Conservation (phyloP, 2,329 filamentous ascomycete species). For the Pseudocercospora cruenta region DNA sequence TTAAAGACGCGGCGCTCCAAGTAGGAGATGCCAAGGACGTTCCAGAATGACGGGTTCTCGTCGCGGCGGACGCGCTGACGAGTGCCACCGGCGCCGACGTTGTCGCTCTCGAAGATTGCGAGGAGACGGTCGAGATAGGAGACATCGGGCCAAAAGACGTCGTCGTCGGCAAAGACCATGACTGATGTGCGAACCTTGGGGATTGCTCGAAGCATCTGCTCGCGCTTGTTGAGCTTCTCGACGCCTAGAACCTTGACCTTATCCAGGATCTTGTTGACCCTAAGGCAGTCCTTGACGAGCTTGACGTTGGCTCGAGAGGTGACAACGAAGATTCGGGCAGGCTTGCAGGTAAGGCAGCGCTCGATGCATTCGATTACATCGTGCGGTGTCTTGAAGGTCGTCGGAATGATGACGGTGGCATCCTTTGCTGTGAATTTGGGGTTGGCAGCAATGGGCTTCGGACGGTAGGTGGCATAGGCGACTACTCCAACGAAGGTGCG, state of each 20-base stretch:
- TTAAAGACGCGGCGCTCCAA: slow-evolving; percentile 67
- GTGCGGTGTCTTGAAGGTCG: slow-evolving; percentile 37
- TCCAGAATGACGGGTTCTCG: slow-evolving; percentile 42
- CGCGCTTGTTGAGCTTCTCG: slow-evolving; percentile 40
- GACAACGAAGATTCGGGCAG: slow-evolving; percentile 36
- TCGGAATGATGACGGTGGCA: slow-evolving; percentile 40
- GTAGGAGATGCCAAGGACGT: slow-evolving; percentile 63
- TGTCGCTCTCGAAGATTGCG: slow-evolving; percentile 47
- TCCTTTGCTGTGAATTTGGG: slow-evolving; percentile 35
- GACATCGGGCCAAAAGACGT: slow-evolving; percentile 39
- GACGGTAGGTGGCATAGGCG: slow-evolving; percentile 34
- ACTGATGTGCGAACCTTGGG: slow-evolving; percentile 34
- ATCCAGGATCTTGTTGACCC: slow-evolving; percentile 1
- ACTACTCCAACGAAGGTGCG: slow-evolving; percentile 37
- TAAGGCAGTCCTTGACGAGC: slow-evolving; percentile 22
- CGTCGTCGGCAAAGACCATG: slow-evolving; percentile 42
- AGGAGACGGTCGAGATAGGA: slow-evolving; percentile 38
- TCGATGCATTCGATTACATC: slow-evolving; percentile 37
- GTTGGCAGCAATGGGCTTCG: slow-evolving; percentile 29
- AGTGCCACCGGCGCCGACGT: slow-evolving; percentile 60
- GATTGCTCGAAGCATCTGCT: slow-evolving; percentile 40
- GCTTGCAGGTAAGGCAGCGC: slow-evolving; percentile 31
- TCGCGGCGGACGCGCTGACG: slow-evolving; percentile 58
- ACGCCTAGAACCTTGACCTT: slow-evolving; percentile 39
- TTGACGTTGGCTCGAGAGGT: slow-evolving; percentile 32